Percentiles rank a stretch among this genome's conserved stretches.
These are phyloP conservation scores for Pseudognaphalium luteoalbum DNA, from an alignment of 129 eudicot species.

Conservation along the genomic window DNA sequence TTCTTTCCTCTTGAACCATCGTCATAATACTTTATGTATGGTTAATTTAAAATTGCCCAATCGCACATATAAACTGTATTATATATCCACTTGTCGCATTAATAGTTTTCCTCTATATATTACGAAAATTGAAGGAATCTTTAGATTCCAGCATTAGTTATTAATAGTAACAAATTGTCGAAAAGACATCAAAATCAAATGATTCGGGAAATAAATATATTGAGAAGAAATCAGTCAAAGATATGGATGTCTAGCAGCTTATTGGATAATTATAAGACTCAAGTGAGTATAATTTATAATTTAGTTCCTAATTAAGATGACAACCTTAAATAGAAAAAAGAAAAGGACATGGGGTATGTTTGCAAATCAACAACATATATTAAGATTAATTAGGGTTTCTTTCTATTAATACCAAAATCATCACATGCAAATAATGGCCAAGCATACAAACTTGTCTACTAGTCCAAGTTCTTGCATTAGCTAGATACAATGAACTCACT, in stretches of 20 bases:
- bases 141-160: background rate
- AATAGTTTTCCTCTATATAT: background rate
- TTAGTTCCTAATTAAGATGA: slow-evolving; percentile 20
- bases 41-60: too few species aligned
- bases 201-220: slow-evolving; percentile 7
- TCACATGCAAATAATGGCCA: slow-evolving; percentile 35
- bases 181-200: slow-evolving; percentile 1
- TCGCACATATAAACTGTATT: too few species aligned
- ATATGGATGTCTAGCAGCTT: slow-evolving; percentile 9
- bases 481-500: slow-evolving; percentile 26
- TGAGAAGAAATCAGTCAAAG: background rate
- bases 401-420: slow-evolving; percentile 24
- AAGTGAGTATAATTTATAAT: background rate
- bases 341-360: slow-evolving; percentile 31
- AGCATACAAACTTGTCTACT: slow-evolving; percentile 33
- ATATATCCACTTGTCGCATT: too few species aligned
- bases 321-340: slow-evolving; percentile 33
- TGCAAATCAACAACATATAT: slow-evolving; percentile 34
- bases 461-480: slow-evolving; percentile 1
- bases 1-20: too few species aligned
- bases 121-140: background rate
- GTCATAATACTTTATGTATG: too few species aligned
- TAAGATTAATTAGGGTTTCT: slow-evolving; percentile 16
- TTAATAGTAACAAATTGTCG: background rate
- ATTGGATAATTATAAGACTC: background rate